Conservation (phyloP, 2,329 filamentous ascomycete genomes). For the Xylaria sp. region DNA sequence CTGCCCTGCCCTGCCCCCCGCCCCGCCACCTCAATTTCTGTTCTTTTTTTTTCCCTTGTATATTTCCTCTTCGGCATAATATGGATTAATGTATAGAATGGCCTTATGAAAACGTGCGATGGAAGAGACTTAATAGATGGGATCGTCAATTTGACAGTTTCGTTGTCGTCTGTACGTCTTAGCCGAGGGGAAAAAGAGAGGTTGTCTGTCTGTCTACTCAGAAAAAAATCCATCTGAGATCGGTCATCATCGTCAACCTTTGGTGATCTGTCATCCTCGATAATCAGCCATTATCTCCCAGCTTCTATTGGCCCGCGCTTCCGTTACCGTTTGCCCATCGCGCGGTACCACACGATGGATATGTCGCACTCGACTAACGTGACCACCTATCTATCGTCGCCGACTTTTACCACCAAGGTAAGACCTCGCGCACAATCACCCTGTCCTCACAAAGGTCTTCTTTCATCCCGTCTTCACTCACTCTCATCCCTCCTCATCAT, state of each 20-base stretch:
- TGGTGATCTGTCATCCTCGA: too few relatives aligned
- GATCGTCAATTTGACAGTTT: too few relatives aligned
- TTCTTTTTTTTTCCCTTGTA: conserved; percentile 17
- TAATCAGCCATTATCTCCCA: conserved; percentile 17
- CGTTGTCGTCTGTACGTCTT: too few relatives aligned
- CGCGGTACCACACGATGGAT: conserved; percentile 39
- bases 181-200: too few relatives aligned
- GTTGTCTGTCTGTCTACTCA: too few relatives aligned
- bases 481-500: conserved; percentile 29
- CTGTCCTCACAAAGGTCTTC: conserved; percentile 18
- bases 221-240: too few relatives aligned
- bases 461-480: conserved; percentile 20
- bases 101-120: too few relatives aligned
- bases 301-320: not conserved
- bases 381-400: conserved; percentile 28
- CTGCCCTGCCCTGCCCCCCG: conserved; percentile 21
- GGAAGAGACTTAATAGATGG: too few relatives aligned
- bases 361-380: conserved; percentile 37
- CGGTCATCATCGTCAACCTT: too few relatives aligned
- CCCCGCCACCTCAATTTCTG: conserved; percentile 23
- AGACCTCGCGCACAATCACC: conserved; percentile 24
- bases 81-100: too few relatives aligned
- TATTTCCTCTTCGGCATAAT: not conserved
- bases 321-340: conserved; percentile 40
- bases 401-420: conserved; percentile 31